Evolutionary conservation across 176 grass and related monocot species (phyloP), one percentile per base, ranked within the genome.

Genomic region (Bolboschoenus planiculmis): DNA sequence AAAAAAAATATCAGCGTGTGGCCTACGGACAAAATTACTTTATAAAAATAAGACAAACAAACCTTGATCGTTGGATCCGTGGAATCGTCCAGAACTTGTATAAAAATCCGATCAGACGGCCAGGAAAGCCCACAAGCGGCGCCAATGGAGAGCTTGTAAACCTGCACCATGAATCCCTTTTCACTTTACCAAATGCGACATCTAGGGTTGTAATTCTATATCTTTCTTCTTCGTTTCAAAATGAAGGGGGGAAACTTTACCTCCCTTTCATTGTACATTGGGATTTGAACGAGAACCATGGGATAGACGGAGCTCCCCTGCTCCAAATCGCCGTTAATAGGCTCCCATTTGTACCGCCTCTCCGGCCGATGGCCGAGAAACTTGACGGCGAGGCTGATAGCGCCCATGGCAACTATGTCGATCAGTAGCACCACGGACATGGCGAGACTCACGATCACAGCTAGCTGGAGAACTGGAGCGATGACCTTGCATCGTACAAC

Each of bases 181-280:
- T 14, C 26, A 61, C 59, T 79, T 58, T 30, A 56, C 76, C 50
- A 71, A 26, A 81, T 46, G 21, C 68, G 3, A 77, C 53, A 26
- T 68, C 53, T 48, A 47, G 24, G 24, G n/a, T 43, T 57, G n/a
- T n/a, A n/a, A n/a, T n/a, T n/a, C n/a, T n/a, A n/a, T n/a, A n/a
- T n/a, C n/a, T n/a, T n/a, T n/a, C n/a, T n/a, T n/a, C n/a, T n/a
- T n/a, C n/a, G n/a, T n/a, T n/a, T n/a, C n/a, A n/a, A n/a, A n/a
- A n/a, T n/a, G n/a, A n/a, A n/a, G n/a, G n/a, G n/a, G n/a, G n/a
- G n/a, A n/a, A 18, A 2, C 13, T 14, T 83, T 46, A 98, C 95
- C 92, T 98, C 90, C 37, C 78, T 89, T 83, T 98, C 95, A 48
- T 98, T 98, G 87, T 91, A 98, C 95, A 98, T 98, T 84, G 95